Base-by-base conservation (phyloP, 345 rosid genomes). In the Boechera retrofracta region DNA sequence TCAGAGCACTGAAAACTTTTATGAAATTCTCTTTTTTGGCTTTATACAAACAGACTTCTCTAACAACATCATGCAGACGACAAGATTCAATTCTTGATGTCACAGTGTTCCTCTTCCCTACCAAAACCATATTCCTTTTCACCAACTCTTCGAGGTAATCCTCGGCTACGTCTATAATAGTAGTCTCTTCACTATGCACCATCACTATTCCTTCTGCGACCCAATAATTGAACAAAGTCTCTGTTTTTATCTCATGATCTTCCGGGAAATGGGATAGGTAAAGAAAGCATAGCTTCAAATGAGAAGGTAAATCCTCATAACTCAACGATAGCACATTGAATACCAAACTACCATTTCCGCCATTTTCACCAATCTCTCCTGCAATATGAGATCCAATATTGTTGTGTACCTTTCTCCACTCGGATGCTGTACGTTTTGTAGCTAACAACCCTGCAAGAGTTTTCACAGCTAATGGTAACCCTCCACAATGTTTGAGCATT, bases 141-240 rank as follows among this genome's bases (percentile, higher is more conserved):
- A 62, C 52, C 45, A 87, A 69, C 73, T 80, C 79, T 24, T 32
- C 48, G 16, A 85, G 52, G 42, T 66, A 74, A 41, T 41, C 10
- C 26, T 82, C 74, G 0, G 74, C 84, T 3, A 57, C 72, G 61
- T 85, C 78, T 52, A 71, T 83, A 11, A 72, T 32, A 2, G 77
- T 0, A 45, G 26, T 44, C 36, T 28, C 65, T 18, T 2, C 58
- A 44, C 6, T 33, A 7, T 9, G 35, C 11, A 55, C 2, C 26
- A 73, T 12, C 18, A 85, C 65, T 47, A 87, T 53, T 21, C 90
- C 90, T 66, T 83, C 83, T 4, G 85, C 86, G 13, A 82, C 65
- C 90, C 86, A 88, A 70, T 84, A 76, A 26, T 44, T 69, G 47
- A 86, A 56, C 60, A 88, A 52, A 35, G 76, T 81, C 35, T 71